Base-by-base conservation (phyloP, 1,284 basidiomycete genomes). In the Leccinum griseonigrum region DNA sequence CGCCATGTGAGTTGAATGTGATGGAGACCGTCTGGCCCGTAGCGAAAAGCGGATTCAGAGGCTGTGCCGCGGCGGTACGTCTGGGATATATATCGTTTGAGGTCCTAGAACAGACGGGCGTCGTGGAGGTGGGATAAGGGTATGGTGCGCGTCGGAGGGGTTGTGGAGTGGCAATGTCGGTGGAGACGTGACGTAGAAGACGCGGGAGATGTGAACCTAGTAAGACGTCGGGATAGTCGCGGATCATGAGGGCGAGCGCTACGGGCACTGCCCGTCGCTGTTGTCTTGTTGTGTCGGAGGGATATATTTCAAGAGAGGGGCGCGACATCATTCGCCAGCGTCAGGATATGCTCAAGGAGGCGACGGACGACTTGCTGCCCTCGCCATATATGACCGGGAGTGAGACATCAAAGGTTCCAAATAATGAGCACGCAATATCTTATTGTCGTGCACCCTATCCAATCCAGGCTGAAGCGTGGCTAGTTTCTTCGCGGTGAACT, bases 221-320 rank as follows among this genome's bases (percentile, higher is more conserved):
- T 36, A 87, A 81, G 56, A 86, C 81, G 68, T 95, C 93, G 3
- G 93, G 92, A 71, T 97, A 97, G 75, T 98, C 95, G 60, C 92
- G 87, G 64, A 97, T 94, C 92, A 97, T 95, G 57, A 97, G 82
- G 0, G 95, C 94, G 18, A 98, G 81, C 0, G 94, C 90, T 2
- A 97, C 94, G 2, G 91, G 93, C 22, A 26, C 93, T 93, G 1
- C 94, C 93, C 0, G 89, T 84, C 1, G 87, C 83, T 46, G 83
- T 86, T 67, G 83, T 74, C 22, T 26, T 26, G 22, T 26, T 26
- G 22, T 26, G 22, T 26, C 22, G 22, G 22, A 26, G 22, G 22
- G 22, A 26, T 26, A 26, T 26, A 26, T 26, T 26, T 26, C 22
- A 26, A 26, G 22, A 26, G 22, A 26, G 22, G 22, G 22, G 22